Base-by-base conservation (phyloP, 768 basidiomycete species). In the Rhodosporidiobolus odoratus region DNA sequence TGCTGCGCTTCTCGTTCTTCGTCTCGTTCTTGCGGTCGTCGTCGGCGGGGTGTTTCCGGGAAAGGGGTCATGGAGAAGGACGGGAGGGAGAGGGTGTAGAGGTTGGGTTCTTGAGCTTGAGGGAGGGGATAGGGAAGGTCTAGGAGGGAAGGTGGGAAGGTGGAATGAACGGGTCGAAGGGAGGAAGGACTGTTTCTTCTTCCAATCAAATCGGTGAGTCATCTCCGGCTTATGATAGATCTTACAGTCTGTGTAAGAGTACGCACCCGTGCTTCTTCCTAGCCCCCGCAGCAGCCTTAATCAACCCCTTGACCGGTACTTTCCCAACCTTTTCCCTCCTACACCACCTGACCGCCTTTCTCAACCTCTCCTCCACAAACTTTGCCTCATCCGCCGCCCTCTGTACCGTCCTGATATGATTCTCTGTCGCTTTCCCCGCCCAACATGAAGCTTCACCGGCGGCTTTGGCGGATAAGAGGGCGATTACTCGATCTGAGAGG, bases 101-200 rank as follows among this genome's bases (percentile, higher is more conserved):
- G 17, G 54, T 65, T 65, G 43, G 54, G 32, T n/a, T 65, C 64
- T 45, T 37, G 56, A 0, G 69, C 69, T 59, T 2, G 0, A 12
- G 69, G 69, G 37, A 71, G 43, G 25, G 69, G 69, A 41, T 41
- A 71, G 30, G 69, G 69, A 13, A 71, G 65, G 40, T 66, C 65
- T 45, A 71, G 65, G 8, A 71, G 56, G 27, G 48, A n/a, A 1
- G 53, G 54, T 0, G 69, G 69, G 34, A 62, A 71, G 7, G 16
- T 15, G 30, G 38, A 9, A 50, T 66, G 64, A 7, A 25, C 32
- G 0, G 64, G 69, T 1, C 69, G 64, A 27, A 37, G 13, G 23
- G 10, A 40, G 27, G 35, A 12, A 9, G 19, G 19, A 34, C 62
- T 53, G 37, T 65, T 58, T 47, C 40, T 40, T 53, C 32, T 8